phyloP scores from a whole-genome alignment of 1,139 yeast species.

The Scheffersomyces stambukii region DNA sequence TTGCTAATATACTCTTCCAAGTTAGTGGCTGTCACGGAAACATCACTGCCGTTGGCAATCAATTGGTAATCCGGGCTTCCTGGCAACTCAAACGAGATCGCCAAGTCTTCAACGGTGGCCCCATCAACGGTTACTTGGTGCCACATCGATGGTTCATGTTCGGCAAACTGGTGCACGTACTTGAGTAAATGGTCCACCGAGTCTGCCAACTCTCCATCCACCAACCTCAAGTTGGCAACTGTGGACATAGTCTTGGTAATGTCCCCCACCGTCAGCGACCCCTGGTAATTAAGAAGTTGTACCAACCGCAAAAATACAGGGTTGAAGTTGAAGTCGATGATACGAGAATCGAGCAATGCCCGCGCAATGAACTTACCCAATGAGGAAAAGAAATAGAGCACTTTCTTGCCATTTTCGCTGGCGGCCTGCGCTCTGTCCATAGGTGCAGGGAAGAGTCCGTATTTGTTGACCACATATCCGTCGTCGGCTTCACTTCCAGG shows the following conservation, averaged over 20 bases:
- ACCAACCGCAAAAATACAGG: slow-evolving; percentile 59
- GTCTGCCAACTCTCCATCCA: slow-evolving; percentile 61
- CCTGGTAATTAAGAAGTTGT: slow-evolving; percentile 22
- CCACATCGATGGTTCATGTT: slow-evolving; percentile 13
- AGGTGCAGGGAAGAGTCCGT: slow-evolving; percentile 77
- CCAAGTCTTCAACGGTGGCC: slow-evolving; percentile 45
- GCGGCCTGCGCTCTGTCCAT: slow-evolving; percentile 26
- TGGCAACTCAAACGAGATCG: slow-evolving; percentile 61
- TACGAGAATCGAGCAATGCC: slow-evolving; percentile 79
- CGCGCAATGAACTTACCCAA: slow-evolving; percentile 86
- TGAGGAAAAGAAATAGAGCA: slow-evolving; percentile 53
- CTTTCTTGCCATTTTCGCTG: slow-evolving; percentile 38
- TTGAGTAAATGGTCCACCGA: slow-evolving; percentile 54
- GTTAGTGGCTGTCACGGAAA: slow-evolving; percentile 49
- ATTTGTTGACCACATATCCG: slow-evolving; percentile 38
- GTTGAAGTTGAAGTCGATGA: slow-evolving; percentile 78
- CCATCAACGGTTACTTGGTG: slow-evolving; percentile 35
- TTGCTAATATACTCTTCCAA: slow-evolving; percentile 53
- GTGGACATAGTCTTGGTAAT: slow-evolving; percentile 26
- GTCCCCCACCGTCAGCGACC: slow-evolving; percentile 6
- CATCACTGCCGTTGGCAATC: slow-evolving; percentile 50
- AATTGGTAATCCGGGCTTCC: slow-evolving; percentile 67
- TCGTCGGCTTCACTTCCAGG: slow-evolving; percentile 16
- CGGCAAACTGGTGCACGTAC: slow-evolving; percentile 30
- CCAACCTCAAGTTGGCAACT: slow-evolving; percentile 40